Percentiles rank a stretch among this genome's conserved stretches.
Evolutionary conservation across 805 yeast genomes (phyloP).

Genomic region (Brettanomyces anomalus): DNA sequence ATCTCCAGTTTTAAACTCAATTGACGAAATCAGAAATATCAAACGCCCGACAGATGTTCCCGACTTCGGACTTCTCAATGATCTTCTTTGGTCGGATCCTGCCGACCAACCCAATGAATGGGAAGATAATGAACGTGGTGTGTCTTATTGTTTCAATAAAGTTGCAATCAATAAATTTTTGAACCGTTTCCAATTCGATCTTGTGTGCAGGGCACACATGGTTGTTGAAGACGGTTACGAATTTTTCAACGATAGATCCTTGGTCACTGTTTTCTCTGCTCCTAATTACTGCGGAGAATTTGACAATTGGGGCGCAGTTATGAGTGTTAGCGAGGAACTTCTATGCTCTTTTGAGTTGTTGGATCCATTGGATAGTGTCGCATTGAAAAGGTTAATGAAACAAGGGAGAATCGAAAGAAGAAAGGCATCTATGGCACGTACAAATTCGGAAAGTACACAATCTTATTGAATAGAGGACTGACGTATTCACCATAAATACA

Average conservation of each 20-base stretch:
- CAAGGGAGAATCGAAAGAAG: slow-evolving; percentile 86
- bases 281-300: slow-evolving; percentile 79
- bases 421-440: slow-evolving; percentile 33
- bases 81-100: slow-evolving; percentile 78
- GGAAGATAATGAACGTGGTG: slow-evolving; percentile 85
- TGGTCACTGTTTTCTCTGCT: slow-evolving; percentile 68
- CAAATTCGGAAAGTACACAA: slow-evolving; percentile 4
- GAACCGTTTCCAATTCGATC: slow-evolving; percentile 66
- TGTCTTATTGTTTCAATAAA: slow-evolving; percentile 69
- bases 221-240: slow-evolving; percentile 79
- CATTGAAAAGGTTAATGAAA: slow-evolving; percentile 89
- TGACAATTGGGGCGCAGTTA: slow-evolving; percentile 96
- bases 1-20: slow-evolving; percentile 60
- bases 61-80: slow-evolving; percentile 71
- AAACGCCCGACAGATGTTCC: slow-evolving; percentile 84
- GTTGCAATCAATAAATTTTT: slow-evolving; percentile 74
- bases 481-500: too few relatives aligned
- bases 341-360: slow-evolving; percentile 87
- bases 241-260: slow-evolving; percentile 60
- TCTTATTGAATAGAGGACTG: slow-evolving; percentile 1
- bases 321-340: slow-evolving; percentile 91
- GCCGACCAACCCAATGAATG: slow-evolving; percentile 77
- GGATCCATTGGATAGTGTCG: slow-evolving; percentile 89
- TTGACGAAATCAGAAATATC: slow-evolving; percentile 68
- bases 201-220: slow-evolving; percentile 83